Base-by-base conservation (phyloP, 2,329 filamentous ascomycete species). In the Cladosporium sp. region DNA sequence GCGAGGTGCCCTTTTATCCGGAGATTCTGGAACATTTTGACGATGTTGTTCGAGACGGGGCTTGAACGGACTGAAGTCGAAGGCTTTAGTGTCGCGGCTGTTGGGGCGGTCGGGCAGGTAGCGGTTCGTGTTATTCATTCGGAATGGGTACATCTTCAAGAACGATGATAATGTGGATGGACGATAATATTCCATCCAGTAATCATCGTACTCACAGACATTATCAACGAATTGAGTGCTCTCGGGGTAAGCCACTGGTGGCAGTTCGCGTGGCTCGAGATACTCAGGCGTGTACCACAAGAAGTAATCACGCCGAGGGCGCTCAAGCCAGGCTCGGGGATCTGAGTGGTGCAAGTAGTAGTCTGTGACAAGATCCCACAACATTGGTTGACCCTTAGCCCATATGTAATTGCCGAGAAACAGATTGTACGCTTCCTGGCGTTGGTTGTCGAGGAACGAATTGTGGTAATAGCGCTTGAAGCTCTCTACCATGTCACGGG, bases 401-500 rank as follows among this genome's bases (percentile, higher is more conserved):
- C 92, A 97, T 52, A 92, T 90, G 72, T 99, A 99, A 70, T 97
- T 97, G 6, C 94, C 94, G 1, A 99, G 82, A 70, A 99, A 99
- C 9, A 99, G 80, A 66, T 99, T 99, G 74, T 97, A 97, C 0
- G 94, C 94, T 74, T 99, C 94, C 74, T 99, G 94, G 34, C 94
- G 86, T 71, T 99, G 94, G n/a, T 89, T 92, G 73, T 99, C 94
- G 8, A 99, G 83, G 72, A 99, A 99, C 0, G 93, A 96, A 70
- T 99, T 99, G 76, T 97, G 96, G 74, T 99, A 99, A 73, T 97
- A 99, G 28, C 94, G 85, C 74, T 97, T 99, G 79, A 99, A 97
- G 72, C 91, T 96, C 76, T 99, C 94, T 20, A 99, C 92, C 93
- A 99, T 97, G 73, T 99, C 94, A 65, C 94, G 84, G 2, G 93